Base-by-base conservation (phyloP, 2,329 filamentous ascomycete species). In the Ascochyta viciae-villosae region DNA sequence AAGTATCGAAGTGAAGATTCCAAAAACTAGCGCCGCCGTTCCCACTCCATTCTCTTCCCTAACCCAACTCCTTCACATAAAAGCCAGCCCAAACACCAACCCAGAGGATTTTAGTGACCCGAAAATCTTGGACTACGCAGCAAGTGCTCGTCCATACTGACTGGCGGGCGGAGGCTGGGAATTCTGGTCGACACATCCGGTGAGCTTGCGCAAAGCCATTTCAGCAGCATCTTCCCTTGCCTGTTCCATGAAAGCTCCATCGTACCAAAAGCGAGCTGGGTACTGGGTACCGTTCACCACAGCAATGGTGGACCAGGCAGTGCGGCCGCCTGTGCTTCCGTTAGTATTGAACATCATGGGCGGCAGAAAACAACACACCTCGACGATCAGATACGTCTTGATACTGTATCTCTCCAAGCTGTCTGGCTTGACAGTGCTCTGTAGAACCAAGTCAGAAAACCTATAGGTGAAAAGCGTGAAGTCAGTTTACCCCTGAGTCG, bases 381-480 rank as follows among this genome's bases (percentile, higher is more conserved):
- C 74, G 61, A 47, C 73, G 73, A 55, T 77, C 74, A 49, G 73
- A 76, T 3, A 76, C 63, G 29, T 75, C 73, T 48, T 75, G 73
- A 43, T 64, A 75, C 9, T 58, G 57, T 6, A 72, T 69, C 12
- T 72, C 68, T 24, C 63, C 63, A 8, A 71, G 48, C n/a, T 61
- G 45, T 16, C 61, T 53, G 15, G 56, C 63, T 22, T 57, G 60
- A 51, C 74, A 77, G 46, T 75, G 66, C 7, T 74, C 74, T 76
- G 46, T 67, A 13, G n/a, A 31, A 22, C 19, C 3, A 16, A 9
- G 13, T 48, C 19, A 57, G 43, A 19, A 13, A 15, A 22, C 16
- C 16, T 16, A 15, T 31, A 3, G 22, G 42, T 15, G 3, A 3
- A 5, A 50, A 42, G 44, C 50, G 60, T 29, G 34, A 42, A 38